Percentiles rank a stretch among this genome's conserved stretches.
phyloP scores from a whole-genome alignment of 2,329 filamentous ascomycete species.

The Ambrosiella xylebori region DNA sequence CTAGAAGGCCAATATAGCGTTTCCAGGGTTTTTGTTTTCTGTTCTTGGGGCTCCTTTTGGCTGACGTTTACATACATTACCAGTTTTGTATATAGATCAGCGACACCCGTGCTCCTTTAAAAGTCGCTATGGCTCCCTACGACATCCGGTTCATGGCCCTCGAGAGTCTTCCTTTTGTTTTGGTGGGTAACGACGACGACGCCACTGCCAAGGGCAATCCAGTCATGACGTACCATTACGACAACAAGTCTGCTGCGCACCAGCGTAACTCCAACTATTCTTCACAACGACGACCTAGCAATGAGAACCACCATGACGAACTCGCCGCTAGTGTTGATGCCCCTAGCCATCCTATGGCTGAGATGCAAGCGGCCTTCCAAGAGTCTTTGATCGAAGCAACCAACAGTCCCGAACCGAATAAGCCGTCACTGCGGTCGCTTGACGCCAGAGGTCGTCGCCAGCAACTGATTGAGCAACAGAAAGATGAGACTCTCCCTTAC shows the following conservation, averaged over 20 bases:
- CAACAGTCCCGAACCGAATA: slow-evolving; percentile 17
- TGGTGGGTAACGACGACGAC: slow-evolving; percentile 3
- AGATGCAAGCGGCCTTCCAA: slow-evolving; percentile 67
- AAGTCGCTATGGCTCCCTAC: slow-evolving; percentile 10
- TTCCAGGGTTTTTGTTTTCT: slow-evolving; percentile 5
- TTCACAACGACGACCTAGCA: neutral
- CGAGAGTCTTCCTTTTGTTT: slow-evolving; percentile 11
- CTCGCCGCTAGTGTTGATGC: slow-evolving; percentile 14
- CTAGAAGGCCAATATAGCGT: slow-evolving; percentile 10
- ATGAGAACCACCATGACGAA: neutral
- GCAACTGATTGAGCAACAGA: slow-evolving; percentile 47
- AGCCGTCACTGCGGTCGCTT: slow-evolving; percentile 35
- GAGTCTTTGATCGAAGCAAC: slow-evolving; percentile 55
- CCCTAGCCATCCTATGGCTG: slow-evolving; percentile 49
- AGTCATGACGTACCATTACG: slow-evolving; percentile 6
- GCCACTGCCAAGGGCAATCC: neutral
- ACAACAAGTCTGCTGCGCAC: slow-evolving; percentile 4
- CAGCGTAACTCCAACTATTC: neutral
- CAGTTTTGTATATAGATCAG: slow-evolving; percentile 12
- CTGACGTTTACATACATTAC: slow-evolving; percentile 10
- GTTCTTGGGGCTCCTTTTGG: slow-evolving; percentile 8
- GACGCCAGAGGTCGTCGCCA: slow-evolving; percentile 47
- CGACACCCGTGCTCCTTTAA: slow-evolving; percentile 10
- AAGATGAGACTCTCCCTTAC: slow-evolving; percentile 54
- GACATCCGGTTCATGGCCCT: slow-evolving; percentile 10